Evolutionary conservation across 306 rosid genomes (phyloP), one percentile per base, ranked within the genome.

Genomic region (Quillaja saponaria): DNA sequence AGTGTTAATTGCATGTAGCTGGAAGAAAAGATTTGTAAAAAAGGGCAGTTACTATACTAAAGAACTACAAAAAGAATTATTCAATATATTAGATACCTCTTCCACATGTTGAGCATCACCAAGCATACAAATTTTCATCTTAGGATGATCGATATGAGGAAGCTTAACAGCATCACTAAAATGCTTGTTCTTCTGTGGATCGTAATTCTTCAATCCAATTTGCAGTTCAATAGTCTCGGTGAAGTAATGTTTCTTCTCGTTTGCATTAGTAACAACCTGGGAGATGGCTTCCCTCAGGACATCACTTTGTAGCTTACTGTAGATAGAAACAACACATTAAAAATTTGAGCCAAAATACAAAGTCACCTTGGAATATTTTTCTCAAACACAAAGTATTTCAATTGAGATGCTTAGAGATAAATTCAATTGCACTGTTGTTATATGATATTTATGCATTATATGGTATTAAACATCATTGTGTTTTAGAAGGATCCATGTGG

Each of bases 51-150:
- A n/a, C n/a, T n/a, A n/a, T n/a, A n/a, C n/a, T n/a, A n/a, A n/a
- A n/a, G 21, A 17, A 9, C 28, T 16, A 48, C 33, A 49, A 8
- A 45, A 49, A 49, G 33, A 34, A 25, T 25, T 4, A 2, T 4
- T 25, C 4, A 25, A 25, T 25, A 25, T n/a, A 13, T 37, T 37
- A 15, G 14, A 53, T 77, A 89, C 96, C 96, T 89, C 96, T 58
- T 89, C 96, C 45, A 89, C 95, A 48, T 89, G 96, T 44, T 81
- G 90, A 33, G 96, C 96, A 78, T 89, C 96, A n/a, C 96, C 96
- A 56, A 89, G 95, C 96, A 89, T 89, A 71, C 96, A 89, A 8
- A 89, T 76, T 54, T 82, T 89, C 96, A 89, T 89, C 78, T 86
- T 86, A 7, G 96, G 96, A 10, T 95, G 82, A 17, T 95, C 95